Percentiles rank a stretch among this genome's conserved stretches.
These are phyloP conservation scores for Colletotrichum tabaci DNA, from an alignment of 2,329 filamentous ascomycete genomes.

Conservation along the genomic window DNA sequence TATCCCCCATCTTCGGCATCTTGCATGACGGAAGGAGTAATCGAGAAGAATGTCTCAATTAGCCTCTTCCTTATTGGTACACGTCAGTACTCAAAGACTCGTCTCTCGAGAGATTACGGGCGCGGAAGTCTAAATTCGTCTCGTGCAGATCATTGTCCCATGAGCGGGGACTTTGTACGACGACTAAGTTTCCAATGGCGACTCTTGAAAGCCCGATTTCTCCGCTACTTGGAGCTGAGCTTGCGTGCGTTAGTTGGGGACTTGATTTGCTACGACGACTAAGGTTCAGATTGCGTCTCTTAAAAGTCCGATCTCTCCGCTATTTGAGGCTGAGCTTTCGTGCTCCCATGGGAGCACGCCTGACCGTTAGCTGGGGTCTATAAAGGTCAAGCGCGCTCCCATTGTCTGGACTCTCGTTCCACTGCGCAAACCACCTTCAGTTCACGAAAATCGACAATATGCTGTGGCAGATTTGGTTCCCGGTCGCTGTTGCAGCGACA, in stretches of 20 bases:
- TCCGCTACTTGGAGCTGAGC: background rate
- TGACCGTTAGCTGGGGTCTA: no score
- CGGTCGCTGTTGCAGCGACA: background rate
- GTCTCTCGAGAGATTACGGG: background rate
- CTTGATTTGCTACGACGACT: background rate
- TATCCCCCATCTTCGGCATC: slow-evolving; percentile 9
- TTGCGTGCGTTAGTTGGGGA: background rate
- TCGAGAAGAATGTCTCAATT: background rate
- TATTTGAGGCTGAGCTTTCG: background rate
- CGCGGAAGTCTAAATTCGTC: background rate
- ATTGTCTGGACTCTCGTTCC: background rate
- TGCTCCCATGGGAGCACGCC: background rate
- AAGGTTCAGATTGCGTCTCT: background rate
- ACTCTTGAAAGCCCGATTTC: no score
- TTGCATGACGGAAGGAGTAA: slow-evolving; percentile 1
- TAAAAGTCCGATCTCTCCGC: background rate
- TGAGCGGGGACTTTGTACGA: background rate
- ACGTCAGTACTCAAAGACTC: background rate
- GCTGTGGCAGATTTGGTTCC: slow-evolving; percentile 29
- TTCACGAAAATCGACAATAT: slow-evolving; percentile 6
- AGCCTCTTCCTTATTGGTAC: background rate
- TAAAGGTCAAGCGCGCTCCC: background rate
- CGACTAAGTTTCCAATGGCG: background rate
- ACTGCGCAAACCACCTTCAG: background rate
- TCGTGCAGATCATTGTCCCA: background rate